A percentile compares a stretch with the other conserved stretches of the same genome.
Evolutionary conservation across 495 filamentous ascomycete genomes (phyloP).

Genomic region (Penicillium desertorum): DNA sequence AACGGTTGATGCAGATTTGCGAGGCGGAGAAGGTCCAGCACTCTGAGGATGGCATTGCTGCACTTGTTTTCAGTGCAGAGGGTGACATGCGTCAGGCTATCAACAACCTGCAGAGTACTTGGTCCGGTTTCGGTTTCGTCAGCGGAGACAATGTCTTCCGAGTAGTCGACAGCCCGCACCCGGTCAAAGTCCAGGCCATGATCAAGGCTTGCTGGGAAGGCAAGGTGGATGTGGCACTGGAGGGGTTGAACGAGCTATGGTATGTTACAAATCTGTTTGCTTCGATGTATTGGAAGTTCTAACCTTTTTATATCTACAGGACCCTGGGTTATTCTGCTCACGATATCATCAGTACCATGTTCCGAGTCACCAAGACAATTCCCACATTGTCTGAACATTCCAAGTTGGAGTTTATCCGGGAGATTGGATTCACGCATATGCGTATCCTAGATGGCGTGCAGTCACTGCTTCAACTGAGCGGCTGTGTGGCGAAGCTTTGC

Average conservation of each 20-base stretch:
- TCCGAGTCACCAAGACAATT: conserved; percentile 94
- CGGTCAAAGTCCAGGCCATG: conserved; percentile 97
- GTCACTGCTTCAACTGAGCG: conserved; percentile 87
- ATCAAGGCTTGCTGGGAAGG: conserved; percentile 94
- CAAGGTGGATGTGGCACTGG: conserved; percentile 82
- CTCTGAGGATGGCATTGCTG: conserved; percentile 91
- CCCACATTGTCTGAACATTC: conserved; percentile 86
- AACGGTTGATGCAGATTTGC: conserved; percentile 85
- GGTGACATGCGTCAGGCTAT: conserved; percentile 99
- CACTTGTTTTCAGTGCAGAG: conserved; percentile 94
- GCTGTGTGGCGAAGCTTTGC: conserved; percentile 83
- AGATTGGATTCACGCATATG: conserved; percentile 99
- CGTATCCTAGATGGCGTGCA: conserved; percentile 95
- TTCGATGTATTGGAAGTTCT: not conserved
- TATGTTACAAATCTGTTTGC: conserved; percentile 23
- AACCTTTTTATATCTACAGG: conserved; percentile 36
- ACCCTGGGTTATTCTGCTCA: conserved; percentile 90
- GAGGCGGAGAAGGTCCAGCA: conserved; percentile 83
- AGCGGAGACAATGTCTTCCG: conserved; percentile 98
- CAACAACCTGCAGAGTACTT: conserved; percentile 96
- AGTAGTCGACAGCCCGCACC: conserved; percentile 95
- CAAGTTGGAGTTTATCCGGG: conserved; percentile 93
- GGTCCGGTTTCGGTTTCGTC: conserved; percentile 95
- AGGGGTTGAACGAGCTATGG: conserved; percentile 90
- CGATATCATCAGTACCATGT: conserved; percentile 99